Conservation (phyloP, 768 basidiomycete species). For the Hygrophorus russula region DNA sequence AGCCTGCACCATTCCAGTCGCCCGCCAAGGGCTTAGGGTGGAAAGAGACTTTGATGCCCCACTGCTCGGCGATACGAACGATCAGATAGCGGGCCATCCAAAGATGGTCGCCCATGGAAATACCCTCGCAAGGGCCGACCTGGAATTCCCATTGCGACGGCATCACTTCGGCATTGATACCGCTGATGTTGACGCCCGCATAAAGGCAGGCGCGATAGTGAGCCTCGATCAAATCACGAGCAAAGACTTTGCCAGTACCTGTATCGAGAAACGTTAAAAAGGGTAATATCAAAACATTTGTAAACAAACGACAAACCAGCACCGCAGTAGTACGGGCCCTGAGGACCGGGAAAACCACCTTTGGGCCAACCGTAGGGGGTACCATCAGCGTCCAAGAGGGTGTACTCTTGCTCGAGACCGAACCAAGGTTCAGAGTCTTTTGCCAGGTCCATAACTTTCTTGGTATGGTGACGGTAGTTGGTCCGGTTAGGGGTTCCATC, state of each 20-base stretch:
- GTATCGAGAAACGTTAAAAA: constrained; percentile 12
- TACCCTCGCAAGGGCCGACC: constrained; percentile 96
- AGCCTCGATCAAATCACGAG: constrained; percentile 96
- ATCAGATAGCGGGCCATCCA: constrained; percentile 99
- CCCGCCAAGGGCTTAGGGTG: constrained; percentile 96
- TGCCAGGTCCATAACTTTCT: constrained; percentile 92
- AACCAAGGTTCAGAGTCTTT: constrained; percentile 86
- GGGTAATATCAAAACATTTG: constrained; percentile 1
- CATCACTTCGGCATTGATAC: constrained; percentile 99
- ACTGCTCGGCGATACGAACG: constrained; percentile 92
- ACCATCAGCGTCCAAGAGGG: constrained; percentile 88
- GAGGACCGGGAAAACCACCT: constrained; percentile 98
- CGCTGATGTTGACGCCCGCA: constrained; percentile 93
- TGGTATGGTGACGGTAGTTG: constrained; percentile 89
- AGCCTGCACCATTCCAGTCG: constrained; percentile 99
- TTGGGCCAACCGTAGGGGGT: constrained; percentile 94
- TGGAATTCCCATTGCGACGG: constrained; percentile 99
- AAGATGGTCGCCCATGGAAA: constrained; percentile 97
- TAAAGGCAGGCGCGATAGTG: constrained; percentile 97
- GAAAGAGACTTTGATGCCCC: constrained; percentile 97
- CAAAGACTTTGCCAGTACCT: constrained; percentile 97
- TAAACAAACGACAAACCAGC: constrained; percentile 52
- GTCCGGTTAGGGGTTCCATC: constrained; percentile 97
- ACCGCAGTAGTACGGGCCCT: constrained; percentile 99
- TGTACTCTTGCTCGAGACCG: constrained; percentile 98